phyloP scores from a whole-genome alignment of 208 protist species.

The Acanthamoeba lenticulata region DNA sequence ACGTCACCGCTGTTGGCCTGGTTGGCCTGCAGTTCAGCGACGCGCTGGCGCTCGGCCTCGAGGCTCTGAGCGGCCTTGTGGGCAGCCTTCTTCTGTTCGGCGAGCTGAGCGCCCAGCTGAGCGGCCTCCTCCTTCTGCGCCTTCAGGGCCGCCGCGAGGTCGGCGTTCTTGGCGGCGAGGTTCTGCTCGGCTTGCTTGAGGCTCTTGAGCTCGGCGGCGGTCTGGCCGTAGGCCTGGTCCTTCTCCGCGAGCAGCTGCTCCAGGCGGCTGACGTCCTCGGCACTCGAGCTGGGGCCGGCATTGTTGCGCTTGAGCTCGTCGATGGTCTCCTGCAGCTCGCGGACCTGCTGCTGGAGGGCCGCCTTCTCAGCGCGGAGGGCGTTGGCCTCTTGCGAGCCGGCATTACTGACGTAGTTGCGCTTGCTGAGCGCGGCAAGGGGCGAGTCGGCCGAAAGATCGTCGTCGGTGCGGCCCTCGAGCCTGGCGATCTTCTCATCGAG shows the following conservation, averaged over 20 bases:
- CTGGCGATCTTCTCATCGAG: constrained; percentile 40
- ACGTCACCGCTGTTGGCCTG: background rate
- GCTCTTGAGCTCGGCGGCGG: background rate
- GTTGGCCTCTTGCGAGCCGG: constrained; percentile 12
- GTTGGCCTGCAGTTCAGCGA: background rate
- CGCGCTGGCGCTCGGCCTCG: background rate
- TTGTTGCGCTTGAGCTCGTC: background rate
- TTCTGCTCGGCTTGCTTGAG: constrained; percentile 35
- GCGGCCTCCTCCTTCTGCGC: background rate
- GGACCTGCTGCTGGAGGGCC: background rate
- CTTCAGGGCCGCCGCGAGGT: constrained; percentile 1
- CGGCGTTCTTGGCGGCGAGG: constrained; percentile 44
- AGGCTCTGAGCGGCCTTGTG: background rate
- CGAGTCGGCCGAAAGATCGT: constrained; percentile 7
- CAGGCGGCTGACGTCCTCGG: background rate
- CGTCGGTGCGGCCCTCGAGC: constrained; percentile 36
- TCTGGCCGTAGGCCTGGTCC: constrained; percentile 38
- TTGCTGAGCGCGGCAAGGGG: constrained; percentile 25
- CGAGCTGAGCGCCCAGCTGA: background rate
- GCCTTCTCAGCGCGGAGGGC: constrained; percentile 16
- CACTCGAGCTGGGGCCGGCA: background rate
- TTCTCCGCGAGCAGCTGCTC: constrained; percentile 46
- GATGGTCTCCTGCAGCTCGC: constrained; percentile 15
- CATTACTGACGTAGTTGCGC: constrained; percentile 25
- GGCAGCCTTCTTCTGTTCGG: background rate